Evolutionary conservation across 768 basidiomycete genomes (phyloP).

Genomic region (Naganishia kalamii): DNA sequence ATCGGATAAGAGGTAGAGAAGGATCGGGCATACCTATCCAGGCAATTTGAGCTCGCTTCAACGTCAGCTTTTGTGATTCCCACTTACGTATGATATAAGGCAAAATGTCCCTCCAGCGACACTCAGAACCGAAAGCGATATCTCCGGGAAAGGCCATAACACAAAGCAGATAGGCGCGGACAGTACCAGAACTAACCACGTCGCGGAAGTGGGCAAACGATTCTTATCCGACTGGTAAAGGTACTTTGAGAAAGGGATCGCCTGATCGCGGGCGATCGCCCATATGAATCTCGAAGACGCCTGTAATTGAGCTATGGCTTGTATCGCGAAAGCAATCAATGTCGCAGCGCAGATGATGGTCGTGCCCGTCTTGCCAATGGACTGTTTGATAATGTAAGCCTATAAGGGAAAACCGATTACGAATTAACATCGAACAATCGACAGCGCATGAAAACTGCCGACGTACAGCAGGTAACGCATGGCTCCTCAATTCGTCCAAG

Average conservation of each 20-base stretch:
- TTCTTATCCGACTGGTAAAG: conserved; percentile 37
- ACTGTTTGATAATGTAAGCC: conserved; percentile 45
- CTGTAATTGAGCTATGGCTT: conserved; percentile 47
- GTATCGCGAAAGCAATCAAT: conserved; percentile 38
- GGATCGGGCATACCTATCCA: conserved; percentile 29
- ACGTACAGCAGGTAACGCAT: conserved; percentile 40
- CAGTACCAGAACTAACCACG: conserved; percentile 43
- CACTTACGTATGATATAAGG: conserved; percentile 41
- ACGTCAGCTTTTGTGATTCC: background rate
- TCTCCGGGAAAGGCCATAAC: conserved; percentile 34
- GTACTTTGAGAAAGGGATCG: conserved; percentile 46
- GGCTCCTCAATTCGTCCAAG: conserved; percentile 19
- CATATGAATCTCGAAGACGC: conserved; percentile 49
- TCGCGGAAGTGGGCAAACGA: conserved; percentile 44
- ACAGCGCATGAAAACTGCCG: background rate
- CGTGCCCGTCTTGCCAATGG: conserved; percentile 36
- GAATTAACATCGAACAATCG: conserved; percentile 5
- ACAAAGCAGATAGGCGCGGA: conserved; percentile 41
- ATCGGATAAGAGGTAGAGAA: conserved; percentile 37
- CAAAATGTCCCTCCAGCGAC: conserved; percentile 44
- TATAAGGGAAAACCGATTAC: conserved; percentile 20
- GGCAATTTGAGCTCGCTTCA: background rate
- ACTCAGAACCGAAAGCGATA: conserved; percentile 44
- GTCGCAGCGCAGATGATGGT: conserved; percentile 35
- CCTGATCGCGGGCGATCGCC: conserved; percentile 48